These are phyloP conservation scores for Achaetomiella virescens DNA, from an alignment of 495 filamentous ascomycete species.

Conservation along the genomic window DNA sequence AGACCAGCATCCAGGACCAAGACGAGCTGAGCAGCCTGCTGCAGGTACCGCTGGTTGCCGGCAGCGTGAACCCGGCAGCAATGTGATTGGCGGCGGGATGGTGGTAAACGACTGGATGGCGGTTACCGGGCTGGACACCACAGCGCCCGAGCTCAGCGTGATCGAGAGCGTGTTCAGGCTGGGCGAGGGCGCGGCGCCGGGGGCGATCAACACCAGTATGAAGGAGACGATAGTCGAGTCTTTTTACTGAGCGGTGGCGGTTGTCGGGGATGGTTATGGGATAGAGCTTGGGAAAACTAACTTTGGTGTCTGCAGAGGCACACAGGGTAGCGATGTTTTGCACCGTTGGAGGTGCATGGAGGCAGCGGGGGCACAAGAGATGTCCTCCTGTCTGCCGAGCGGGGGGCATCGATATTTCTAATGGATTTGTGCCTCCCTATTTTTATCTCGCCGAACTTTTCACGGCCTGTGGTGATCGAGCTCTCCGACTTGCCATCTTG, in stretches of 20 bases:
- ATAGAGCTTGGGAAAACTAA: background rate
- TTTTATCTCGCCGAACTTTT: background rate
- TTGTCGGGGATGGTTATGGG: background rate
- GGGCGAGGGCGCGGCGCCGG: slow-evolving; percentile 76
- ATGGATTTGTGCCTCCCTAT: background rate
- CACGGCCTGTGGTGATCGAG: too few relatives aligned
- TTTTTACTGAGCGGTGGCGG: slow-evolving; percentile 64
- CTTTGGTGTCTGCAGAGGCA: background rate
- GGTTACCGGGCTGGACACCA: slow-evolving; percentile 93
- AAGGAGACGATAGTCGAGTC: slow-evolving; percentile 98
- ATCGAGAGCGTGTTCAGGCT: slow-evolving; percentile 92
- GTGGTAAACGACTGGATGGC: slow-evolving; percentile 99
- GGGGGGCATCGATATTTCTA: background rate
- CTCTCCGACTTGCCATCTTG: too few relatives aligned
- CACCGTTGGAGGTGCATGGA: background rate
- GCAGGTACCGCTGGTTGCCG: slow-evolving; percentile 92
- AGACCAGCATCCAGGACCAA: slow-evolving; percentile 93
- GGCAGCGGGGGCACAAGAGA: background rate
- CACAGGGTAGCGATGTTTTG: background rate
- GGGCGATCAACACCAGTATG: slow-evolving; percentile 66
- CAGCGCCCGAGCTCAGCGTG: slow-evolving; percentile 91
- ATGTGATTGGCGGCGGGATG: slow-evolving; percentile 96
- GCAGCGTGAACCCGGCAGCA: slow-evolving; percentile 86
- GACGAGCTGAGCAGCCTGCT: slow-evolving; percentile 91
- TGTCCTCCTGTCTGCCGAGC: background rate